Percentiles rank a stretch among this genome's conserved stretches.
Evolutionary conservation across 2,329 filamentous ascomycete species (phyloP).

Genomic region (Trichoderma sp.): DNA sequence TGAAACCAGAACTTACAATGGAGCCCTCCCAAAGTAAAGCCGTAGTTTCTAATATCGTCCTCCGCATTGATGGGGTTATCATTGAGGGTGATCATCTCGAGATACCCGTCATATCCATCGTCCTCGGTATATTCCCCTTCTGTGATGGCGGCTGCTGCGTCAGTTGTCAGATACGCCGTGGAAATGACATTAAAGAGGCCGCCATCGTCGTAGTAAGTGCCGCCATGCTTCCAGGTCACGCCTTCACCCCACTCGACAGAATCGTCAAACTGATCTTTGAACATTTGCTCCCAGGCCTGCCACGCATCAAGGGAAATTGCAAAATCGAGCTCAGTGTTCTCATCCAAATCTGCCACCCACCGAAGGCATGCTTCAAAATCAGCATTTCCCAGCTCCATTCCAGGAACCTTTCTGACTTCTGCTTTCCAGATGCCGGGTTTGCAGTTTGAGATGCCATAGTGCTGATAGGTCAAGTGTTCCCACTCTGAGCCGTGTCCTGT

Average conservation of each 20-base stretch:
- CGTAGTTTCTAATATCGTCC: not conserved
- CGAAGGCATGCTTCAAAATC: slow-evolving; percentile 3
- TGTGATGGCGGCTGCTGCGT: not conserved
- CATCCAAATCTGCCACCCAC: slow-evolving; percentile 13
- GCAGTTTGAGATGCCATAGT: slow-evolving; percentile 15
- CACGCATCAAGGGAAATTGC: not conserved
- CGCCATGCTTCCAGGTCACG: slow-evolving; percentile 3
- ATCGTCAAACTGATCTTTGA: slow-evolving; percentile 11
- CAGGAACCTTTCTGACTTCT: not conserved
- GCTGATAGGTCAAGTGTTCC: slow-evolving; percentile 7
- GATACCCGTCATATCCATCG: not conserved
- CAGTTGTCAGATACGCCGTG: slow-evolving; percentile 2
- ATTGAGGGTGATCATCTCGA: slow-evolving; percentile 7
- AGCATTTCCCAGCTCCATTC: not conserved
- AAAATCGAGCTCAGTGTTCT: slow-evolving; percentile 2
- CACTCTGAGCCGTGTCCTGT: not conserved
- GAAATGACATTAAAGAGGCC: slow-evolving; percentile 5
- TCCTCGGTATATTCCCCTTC: not conserved
- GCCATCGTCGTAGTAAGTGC: slow-evolving; percentile 13
- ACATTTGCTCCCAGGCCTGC: slow-evolving; percentile 8
- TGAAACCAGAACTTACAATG: slow-evolving; percentile 1
- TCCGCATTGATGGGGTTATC: not conserved
- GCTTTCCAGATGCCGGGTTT: slow-evolving; percentile 16
- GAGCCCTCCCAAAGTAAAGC: slow-evolving; percentile 14
- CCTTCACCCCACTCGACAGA: not conserved